Evolutionary conservation across 1,139 yeast genomes (phyloP).

Genomic region (Taphrina sp.): DNA sequence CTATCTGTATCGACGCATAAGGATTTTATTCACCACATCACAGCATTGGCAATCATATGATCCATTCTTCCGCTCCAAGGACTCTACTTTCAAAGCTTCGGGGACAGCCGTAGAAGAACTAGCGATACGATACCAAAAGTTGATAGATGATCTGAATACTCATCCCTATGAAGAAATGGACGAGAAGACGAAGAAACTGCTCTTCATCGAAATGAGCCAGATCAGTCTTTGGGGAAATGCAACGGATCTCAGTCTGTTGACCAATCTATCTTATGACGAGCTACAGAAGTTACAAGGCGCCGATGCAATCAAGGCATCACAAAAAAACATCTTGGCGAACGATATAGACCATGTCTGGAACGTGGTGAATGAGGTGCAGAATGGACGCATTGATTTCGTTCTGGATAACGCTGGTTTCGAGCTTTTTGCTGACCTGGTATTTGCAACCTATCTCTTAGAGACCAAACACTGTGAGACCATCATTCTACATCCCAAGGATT

Average conservation of each 20-base stretch:
- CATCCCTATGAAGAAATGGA: conserved; percentile 42
- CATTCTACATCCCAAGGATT: conserved; percentile 79
- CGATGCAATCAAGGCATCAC: conserved; percentile 77
- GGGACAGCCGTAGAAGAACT: conserved; percentile 77
- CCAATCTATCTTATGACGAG: conserved; percentile 75
- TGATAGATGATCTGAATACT: conserved; percentile 47
- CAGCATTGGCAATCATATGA: conserved; percentile 62
- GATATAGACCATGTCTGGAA: conserved; percentile 72
- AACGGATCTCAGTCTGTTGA: conserved; percentile 83
- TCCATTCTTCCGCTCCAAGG: conserved; percentile 67
- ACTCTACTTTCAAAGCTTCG: conserved; percentile 71
- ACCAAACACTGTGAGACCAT: conserved; percentile 60
- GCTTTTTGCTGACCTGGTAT: conserved; percentile 78
- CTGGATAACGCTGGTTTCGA: conserved; percentile 96
- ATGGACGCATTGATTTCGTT: conserved; percentile 71
- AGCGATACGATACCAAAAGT: conserved; percentile 63
- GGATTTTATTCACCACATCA: conserved; percentile 48
- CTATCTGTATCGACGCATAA: conserved; percentile 69
- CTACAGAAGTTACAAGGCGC: conserved; percentile 83
- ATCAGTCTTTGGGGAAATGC: conserved; percentile 98
- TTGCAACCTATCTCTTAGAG: conserved; percentile 73
- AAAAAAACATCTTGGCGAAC: conserved; percentile 75
- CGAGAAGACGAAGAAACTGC: conserved; percentile 50
- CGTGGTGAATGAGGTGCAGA: conserved; percentile 42
- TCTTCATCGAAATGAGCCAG: conserved; percentile 67